Evolutionary conservation across 768 basidiomycete genomes (phyloP), one percentile per base, ranked within the genome.

Genomic region (Panus rudis): DNA sequence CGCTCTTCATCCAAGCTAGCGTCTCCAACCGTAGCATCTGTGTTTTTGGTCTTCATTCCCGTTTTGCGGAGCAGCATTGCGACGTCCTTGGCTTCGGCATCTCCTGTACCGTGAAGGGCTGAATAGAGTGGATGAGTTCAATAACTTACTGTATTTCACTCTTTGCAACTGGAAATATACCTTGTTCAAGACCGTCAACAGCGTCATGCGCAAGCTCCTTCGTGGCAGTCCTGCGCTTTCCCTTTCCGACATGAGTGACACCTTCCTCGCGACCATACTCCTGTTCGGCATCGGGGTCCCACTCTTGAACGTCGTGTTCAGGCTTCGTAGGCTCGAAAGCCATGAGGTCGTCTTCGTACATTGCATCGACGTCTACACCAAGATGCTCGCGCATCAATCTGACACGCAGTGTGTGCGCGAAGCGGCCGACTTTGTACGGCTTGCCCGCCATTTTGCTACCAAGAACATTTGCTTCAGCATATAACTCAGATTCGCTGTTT

Each of bases 381-480:
- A 96, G 71, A 59, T 99, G 96, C 58, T 99, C 96, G 50, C 87
- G 75, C 96, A 99, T 99, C 47, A 99, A 69, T 14, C 94, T 80
- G 35, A 98, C 73, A 5, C 96, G 84, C 10, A 99, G 72, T 3
- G 87, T 86, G 63, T 99, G 96, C 2, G 94, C 92, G 62, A 96
- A 99, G 20, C 94, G 84, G 16, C 96, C 96, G 46, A 98, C 94
- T 73, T 90, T 79, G 72, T 86, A 98, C 0, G 92, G 88, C 52
- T 78, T 78, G 14, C 96, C 94, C 7, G 82, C 94, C 94, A 99
- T 98, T 1, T 75, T 83, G 42, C 92, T 93, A 43, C 19, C 4
- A 37, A 53, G 42, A 14, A 25, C 7, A 16, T 43, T 43, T 31
- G 31, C 23, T 19, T 21, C 26, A n/a, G n/a, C n/a, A n/a, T n/a